Percentiles rank a stretch among this genome's conserved stretches.
Conservation (phyloP, 2,329 filamentous ascomycete genomes). For the Clonostachys chloroleuca region DNA sequence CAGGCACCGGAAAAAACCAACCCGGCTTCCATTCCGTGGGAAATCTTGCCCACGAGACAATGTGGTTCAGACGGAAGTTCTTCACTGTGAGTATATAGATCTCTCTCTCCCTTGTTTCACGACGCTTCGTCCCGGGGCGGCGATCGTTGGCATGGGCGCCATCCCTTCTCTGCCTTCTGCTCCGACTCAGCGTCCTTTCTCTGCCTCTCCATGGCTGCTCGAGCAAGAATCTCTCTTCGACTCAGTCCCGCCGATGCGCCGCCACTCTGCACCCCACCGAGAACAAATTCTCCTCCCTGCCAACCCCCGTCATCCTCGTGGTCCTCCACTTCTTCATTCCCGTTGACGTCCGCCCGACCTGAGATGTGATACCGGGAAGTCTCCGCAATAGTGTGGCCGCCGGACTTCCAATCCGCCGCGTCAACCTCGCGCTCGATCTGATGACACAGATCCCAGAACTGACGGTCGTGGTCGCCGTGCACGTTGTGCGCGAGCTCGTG, state of each 20-base stretch:
- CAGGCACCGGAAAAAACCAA: too few relatives aligned
- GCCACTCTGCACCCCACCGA: constrained; percentile 45
- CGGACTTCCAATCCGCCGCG: constrained; percentile 69
- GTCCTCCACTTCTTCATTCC: constrained; percentile 51
- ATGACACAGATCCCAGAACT: constrained; percentile 87
- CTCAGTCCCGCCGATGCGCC: constrained; percentile 48
- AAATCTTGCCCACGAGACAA: too few relatives aligned
- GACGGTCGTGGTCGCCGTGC: constrained; percentile 73
- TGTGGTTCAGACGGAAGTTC: too few relatives aligned
- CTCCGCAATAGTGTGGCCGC: constrained; percentile 64
- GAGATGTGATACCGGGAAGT: constrained; percentile 54
- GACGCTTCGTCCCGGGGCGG: background rate
- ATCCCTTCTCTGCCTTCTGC: constrained; percentile 21
- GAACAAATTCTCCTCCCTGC: constrained; percentile 74
- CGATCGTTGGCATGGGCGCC: constrained; percentile 15
- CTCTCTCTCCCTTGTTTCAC: too few relatives aligned
- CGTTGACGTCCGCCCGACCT: constrained; percentile 35
- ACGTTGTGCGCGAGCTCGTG: constrained; percentile 96
- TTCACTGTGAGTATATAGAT: too few relatives aligned
- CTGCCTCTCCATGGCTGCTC: constrained; percentile 28
- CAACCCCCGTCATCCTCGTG: constrained; percentile 72
- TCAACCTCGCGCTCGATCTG: constrained; percentile 87
- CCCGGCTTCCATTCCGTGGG: too few relatives aligned
- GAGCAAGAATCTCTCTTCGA: constrained; percentile 70
- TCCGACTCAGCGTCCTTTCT: constrained; percentile 23